Conservation (phyloP, 2,329 filamentous ascomycete species). For the Talaromyces sp. region DNA sequence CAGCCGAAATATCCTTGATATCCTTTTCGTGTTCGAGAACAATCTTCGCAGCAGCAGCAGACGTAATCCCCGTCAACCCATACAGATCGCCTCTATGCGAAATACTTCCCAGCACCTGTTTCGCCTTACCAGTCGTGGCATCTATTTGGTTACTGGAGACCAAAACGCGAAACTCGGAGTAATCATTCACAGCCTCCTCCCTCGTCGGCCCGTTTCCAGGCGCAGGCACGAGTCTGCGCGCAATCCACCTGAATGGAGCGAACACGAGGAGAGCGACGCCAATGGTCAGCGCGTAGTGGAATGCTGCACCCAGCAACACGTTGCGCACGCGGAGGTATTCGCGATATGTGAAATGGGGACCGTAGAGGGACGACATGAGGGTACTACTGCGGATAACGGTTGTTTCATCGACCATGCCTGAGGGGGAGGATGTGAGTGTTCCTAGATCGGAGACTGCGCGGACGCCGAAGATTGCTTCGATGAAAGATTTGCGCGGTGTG, state of each 20-base stretch:
- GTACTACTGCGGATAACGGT: constrained; percentile 61
- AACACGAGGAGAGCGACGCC: constrained; percentile 48
- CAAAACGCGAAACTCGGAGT: constrained; percentile 44
- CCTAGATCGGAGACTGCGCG: constrained; percentile 56
- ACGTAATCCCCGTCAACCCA: constrained; percentile 41
- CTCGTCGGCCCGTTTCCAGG: constrained; percentile 51
- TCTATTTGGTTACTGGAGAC: constrained; percentile 41
- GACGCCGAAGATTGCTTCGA: constrained; percentile 47
- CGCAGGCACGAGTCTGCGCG: constrained; percentile 47
- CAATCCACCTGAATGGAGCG: constrained; percentile 52
- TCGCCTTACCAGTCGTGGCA: constrained; percentile 24
- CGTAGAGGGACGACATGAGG: constrained; percentile 57
- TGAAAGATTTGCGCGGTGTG: constrained; percentile 30
- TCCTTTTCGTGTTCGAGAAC: constrained; percentile 43
- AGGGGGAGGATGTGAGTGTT: constrained; percentile 54
- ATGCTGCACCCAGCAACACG: constrained; percentile 44
- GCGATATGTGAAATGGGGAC: constrained; percentile 55
- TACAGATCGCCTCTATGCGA: constrained; percentile 44
- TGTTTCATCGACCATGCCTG: constrained; percentile 52
- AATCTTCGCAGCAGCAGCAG: constrained; percentile 46
- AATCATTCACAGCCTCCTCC: constrained; percentile 41
- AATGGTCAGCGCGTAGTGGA: constrained; percentile 50
- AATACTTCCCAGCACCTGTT: constrained; percentile 43
- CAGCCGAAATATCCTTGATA: constrained; percentile 39
- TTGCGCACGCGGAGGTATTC: constrained; percentile 55